phyloP scores from a whole-genome alignment of 164 flowering plant genomes.

The Piper longum region DNA sequence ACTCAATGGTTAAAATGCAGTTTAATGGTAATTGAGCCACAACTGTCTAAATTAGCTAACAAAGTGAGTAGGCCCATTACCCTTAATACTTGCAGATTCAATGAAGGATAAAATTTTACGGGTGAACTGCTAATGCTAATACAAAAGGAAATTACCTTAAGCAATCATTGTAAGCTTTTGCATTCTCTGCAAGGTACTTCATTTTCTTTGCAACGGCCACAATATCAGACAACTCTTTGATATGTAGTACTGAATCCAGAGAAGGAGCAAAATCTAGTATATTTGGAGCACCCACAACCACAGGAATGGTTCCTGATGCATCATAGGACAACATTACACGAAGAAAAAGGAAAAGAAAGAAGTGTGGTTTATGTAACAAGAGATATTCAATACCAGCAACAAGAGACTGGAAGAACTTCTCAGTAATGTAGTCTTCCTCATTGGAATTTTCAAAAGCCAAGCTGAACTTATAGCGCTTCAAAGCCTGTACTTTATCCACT shows the following conservation, averaged over 20 bases:
- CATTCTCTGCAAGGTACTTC: slow-evolving; percentile 48
- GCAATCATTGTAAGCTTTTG: slow-evolving; percentile 52
- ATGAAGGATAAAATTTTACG: too few relatives aligned
- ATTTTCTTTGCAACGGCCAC: slow-evolving; percentile 19
- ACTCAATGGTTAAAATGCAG: too few relatives aligned
- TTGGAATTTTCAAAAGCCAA: slow-evolving; percentile 98
- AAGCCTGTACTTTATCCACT: slow-evolving; percentile 83
- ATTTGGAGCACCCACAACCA: slow-evolving; percentile 94
- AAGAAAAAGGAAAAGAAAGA: not conserved
- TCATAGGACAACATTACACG: not conserved
- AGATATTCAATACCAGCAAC: slow-evolving; percentile 62
- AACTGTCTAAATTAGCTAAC: too few relatives aligned
- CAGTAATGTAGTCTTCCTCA: slow-evolving; percentile 97
- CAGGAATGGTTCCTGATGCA: slow-evolving; percentile 63
- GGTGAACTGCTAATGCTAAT: too few relatives aligned
- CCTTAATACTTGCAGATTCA: too few relatives aligned
- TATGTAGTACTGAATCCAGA: slow-evolving; percentile 56
- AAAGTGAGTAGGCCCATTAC: too few relatives aligned
- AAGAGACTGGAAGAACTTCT: slow-evolving; percentile 95
- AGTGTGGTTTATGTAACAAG: too few relatives aligned
- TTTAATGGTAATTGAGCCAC: too few relatives aligned
- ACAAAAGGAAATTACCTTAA: slow-evolving; percentile 30
- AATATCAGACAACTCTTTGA: slow-evolving; percentile 49
- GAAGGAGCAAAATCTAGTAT: slow-evolving; percentile 85
- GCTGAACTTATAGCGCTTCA: slow-evolving; percentile 87